Conservation (phyloP, 805 yeast genomes). For the Ogataea pini region DNA sequence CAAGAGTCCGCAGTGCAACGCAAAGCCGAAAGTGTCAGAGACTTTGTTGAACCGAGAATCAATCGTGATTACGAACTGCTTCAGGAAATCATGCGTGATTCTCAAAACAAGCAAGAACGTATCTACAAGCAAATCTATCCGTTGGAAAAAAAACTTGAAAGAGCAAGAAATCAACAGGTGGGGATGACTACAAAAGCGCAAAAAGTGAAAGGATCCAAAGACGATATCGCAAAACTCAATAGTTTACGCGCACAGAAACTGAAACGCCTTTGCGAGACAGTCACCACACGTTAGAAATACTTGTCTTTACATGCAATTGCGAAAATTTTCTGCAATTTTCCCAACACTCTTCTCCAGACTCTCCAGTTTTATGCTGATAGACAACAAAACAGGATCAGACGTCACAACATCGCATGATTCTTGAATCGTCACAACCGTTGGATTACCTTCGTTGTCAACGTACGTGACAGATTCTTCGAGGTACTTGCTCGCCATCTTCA, state of each 20-base stretch:
- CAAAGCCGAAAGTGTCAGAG: slow-evolving; percentile 40
- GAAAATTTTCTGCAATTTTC: slow-evolving; percentile 31
- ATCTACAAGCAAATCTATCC: slow-evolving; percentile 28
- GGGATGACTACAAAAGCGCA: slow-evolving; percentile 38
- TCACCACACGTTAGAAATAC: not conserved
- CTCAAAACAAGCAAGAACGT: slow-evolving; percentile 40
- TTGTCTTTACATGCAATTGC: slow-evolving; percentile 5
- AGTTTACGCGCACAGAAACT: slow-evolving; percentile 16
- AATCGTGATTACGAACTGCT: slow-evolving; percentile 34
- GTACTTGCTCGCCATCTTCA: slow-evolving; percentile 48
- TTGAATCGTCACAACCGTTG: slow-evolving; percentile 57
- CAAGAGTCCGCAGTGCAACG: slow-evolving; percentile 48
- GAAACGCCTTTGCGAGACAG: slow-evolving; percentile 9
- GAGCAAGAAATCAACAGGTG: slow-evolving; percentile 46
- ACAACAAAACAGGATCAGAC: slow-evolving; percentile 66
- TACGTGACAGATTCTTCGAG: slow-evolving; percentile 66
- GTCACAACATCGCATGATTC: slow-evolving; percentile 61
- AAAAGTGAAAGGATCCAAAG: slow-evolving; percentile 29
- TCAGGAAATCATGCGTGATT: slow-evolving; percentile 32
- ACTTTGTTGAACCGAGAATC: slow-evolving; percentile 46
- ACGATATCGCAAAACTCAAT: slow-evolving; percentile 27
- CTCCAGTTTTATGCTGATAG: slow-evolving; percentile 62
- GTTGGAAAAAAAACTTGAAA: slow-evolving; percentile 29
- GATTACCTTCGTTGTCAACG: slow-evolving; percentile 37
- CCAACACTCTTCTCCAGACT: slow-evolving; percentile 54